These are phyloP conservation scores for Blastomyces percursus DNA, from an alignment of 2,329 filamentous ascomycete genomes.

Conservation along the genomic window DNA sequence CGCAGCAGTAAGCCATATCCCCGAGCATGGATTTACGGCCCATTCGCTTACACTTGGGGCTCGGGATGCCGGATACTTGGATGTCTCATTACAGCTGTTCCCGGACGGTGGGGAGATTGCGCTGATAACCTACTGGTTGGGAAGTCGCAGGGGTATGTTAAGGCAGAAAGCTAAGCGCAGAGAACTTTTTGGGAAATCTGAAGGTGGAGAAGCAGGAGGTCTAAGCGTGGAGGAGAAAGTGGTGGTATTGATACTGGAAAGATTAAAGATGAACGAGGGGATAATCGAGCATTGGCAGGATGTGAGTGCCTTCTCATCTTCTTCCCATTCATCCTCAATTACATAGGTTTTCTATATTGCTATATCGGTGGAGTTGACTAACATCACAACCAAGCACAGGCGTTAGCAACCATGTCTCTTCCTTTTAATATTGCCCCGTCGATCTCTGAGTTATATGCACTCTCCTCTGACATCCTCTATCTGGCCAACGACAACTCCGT, in stretches of 20 bases:
- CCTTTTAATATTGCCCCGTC: slow-evolving; percentile 66
- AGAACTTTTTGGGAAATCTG: slow-evolving; percentile 9
- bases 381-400: slow-evolving; percentile 40
- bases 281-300: slow-evolving; percentile 77
- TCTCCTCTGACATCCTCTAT: slow-evolving; percentile 89
- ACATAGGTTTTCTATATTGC: background rate
- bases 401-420: slow-evolving; percentile 80
- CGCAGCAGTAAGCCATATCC: slow-evolving; percentile 68
- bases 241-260: slow-evolving; percentile 60
- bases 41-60: slow-evolving; percentile 65
- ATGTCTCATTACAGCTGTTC: slow-evolving; percentile 74
- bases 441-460: slow-evolving; percentile 62
- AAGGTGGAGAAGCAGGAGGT: slow-evolving; percentile 10
- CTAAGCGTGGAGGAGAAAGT: slow-evolving; percentile 53
- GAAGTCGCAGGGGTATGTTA: slow-evolving; percentile 30
- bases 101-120: slow-evolving; percentile 70
- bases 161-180: slow-evolving; percentile 22
- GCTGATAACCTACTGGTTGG: slow-evolving; percentile 49
- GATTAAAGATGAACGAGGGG: slow-evolving; percentile 61
- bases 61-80: slow-evolving; percentile 72
- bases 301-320: slow-evolving; percentile 40
- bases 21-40: slow-evolving; percentile 68
- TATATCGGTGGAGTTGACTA: background rate
- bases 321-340: background rate
- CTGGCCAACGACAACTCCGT: slow-evolving; percentile 72